Base-by-base conservation (phyloP, 306 rosid species). In the Myrica gale region DNA sequence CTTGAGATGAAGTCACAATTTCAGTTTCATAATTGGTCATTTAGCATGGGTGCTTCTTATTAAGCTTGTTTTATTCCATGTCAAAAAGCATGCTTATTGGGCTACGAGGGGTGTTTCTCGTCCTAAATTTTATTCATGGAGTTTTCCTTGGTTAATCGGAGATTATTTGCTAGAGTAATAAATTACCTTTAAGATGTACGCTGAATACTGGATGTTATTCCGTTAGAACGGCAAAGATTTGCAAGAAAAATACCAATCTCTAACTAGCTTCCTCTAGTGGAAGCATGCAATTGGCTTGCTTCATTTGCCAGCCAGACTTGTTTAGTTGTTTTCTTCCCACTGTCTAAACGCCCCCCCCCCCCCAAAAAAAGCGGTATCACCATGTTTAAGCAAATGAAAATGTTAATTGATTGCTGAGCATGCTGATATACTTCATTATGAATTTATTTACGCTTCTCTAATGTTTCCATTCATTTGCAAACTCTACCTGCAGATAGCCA, bases 401-500 rank as follows among this genome's bases (percentile, higher is more conserved):
- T 20, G 17, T 6, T 26, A n/a, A 45, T 13, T 4, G 48, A 37
- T 17, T 55, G 9, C 19, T 52, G 52, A 58, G 75, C 9, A 45
- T 63, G n/a, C 39, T 54, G 54, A 8, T 9, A 67, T 5, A 13
- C 53, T 23, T 5, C 7, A 61, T 26, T 13, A 61, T 61, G 43
- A 61, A 11, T 42, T 43, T 4, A 42, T 65, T 42, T 50, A n/a
- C 3, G 46, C 47, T 65, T 65, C 52, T 9, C 46, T 32, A 9
- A 50, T 80, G 71, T 44, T 17, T 50, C 4, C 20, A 15, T 52
- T 48, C 70, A 26, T 72, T 20, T 5, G 54, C 62, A 53, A 61
- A 46, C 55, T 8, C 69, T 13, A 12, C 74, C 7, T 80, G 83
- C 93, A 94, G 98, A 95, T 80, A 76, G 87, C 83, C 98, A 94